phyloP scores from a whole-genome alignment of 805 yeast species.

The Cyberlindnera petersonii region DNA sequence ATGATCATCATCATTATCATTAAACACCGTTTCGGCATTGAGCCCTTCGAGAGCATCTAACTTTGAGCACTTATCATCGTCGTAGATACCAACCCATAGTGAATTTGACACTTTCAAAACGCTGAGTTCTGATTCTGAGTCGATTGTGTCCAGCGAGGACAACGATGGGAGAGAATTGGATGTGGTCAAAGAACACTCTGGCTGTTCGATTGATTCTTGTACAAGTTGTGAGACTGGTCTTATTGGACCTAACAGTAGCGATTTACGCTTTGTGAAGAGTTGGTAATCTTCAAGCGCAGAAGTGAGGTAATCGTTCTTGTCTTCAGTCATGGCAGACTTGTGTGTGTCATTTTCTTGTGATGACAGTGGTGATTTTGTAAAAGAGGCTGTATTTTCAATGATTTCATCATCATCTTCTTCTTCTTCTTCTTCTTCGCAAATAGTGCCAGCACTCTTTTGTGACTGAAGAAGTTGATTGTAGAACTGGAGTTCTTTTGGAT shows the following conservation, averaged over 20 bases:
- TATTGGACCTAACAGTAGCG: slow-evolving; percentile 3
- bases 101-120: slow-evolving; percentile 21
- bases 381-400: background rate
- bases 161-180: slow-evolving; percentile 23
- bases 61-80: slow-evolving; percentile 1
- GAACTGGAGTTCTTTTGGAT: slow-evolving; percentile 24
- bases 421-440: slow-evolving; percentile 7
- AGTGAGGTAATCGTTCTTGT: slow-evolving; percentile 2
- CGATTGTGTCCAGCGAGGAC: slow-evolving; percentile 9
- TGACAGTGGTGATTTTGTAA: background rate
- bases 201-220: background rate
- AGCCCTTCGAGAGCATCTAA: slow-evolving; percentile 15
- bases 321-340: no score
- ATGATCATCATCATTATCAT: slow-evolving; percentile 5
- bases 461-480: slow-evolving; percentile 12
- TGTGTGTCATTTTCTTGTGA: background rate
- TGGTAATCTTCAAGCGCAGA: slow-evolving; percentile 24
- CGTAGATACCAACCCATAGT: slow-evolving; percentile 24
- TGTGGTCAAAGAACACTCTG: slow-evolving; percentile 3
- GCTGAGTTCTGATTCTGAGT: slow-evolving; percentile 20
- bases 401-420: slow-evolving; percentile 1
- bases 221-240: slow-evolving; percentile 1
- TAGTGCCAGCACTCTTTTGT: background rate
- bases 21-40: slow-evolving; percentile 16
- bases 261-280: slow-evolving; percentile 15